A percentile compares a stretch with the other conserved stretches of the same genome.
These are phyloP conservation scores for Microcyclosporella mali DNA, from an alignment of 2,329 filamentous ascomycete genomes.

Conservation along the genomic window DNA sequence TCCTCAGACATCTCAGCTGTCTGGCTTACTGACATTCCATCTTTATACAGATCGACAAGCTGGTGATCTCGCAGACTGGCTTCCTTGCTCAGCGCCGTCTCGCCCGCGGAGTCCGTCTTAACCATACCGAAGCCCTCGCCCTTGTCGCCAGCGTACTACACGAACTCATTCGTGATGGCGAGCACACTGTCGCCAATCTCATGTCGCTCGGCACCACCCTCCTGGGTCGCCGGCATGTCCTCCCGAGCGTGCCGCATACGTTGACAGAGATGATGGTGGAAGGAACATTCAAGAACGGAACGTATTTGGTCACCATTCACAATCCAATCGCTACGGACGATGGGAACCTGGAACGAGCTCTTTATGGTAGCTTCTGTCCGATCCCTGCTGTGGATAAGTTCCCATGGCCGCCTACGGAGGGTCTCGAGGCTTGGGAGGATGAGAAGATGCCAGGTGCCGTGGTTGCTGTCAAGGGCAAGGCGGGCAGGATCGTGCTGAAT, in stretches of 20 bases:
- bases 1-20: background rate
- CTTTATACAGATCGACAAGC: constrained; percentile 77
- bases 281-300: constrained; percentile 84
- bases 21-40: background rate
- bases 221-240: constrained; percentile 86
- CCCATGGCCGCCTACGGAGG: constrained; percentile 47
- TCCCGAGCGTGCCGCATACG: constrained; percentile 71
- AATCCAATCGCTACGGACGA: constrained; percentile 81
- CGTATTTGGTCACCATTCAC: constrained; percentile 91
- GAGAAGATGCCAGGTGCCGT: constrained; percentile 73
- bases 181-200: constrained; percentile 83
- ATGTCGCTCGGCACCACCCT: constrained; percentile 88
- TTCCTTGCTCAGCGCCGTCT: constrained; percentile 80
- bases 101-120: constrained; percentile 79
- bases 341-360: constrained; percentile 74
- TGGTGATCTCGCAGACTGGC: constrained; percentile 83
- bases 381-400: constrained; percentile 58
- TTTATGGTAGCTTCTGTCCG: constrained; percentile 89
- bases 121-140: constrained; percentile 80
- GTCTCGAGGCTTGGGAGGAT: constrained; percentile 56
- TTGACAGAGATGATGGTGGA: constrained; percentile 86
- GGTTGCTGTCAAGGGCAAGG: constrained; percentile 60
- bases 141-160: constrained; percentile 85
- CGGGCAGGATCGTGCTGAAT: constrained; percentile 62
- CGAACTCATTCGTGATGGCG: constrained; percentile 95